Conservation (phyloP, 306 rosid genomes). For the Trichosanthes cucumerina region DNA sequence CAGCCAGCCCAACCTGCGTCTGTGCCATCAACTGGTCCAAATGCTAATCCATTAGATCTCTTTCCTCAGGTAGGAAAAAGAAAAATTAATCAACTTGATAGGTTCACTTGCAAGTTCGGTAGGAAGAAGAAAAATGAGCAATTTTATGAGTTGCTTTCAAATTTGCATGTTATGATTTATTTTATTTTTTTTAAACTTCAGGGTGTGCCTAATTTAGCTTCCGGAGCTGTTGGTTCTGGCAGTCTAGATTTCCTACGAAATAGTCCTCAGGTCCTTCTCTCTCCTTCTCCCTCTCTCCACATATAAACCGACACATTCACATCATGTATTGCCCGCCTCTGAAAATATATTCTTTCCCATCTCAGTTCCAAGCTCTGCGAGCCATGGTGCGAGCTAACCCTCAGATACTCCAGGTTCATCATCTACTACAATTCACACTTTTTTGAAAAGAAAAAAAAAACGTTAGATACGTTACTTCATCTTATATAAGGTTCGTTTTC, state of each 20-base stretch:
- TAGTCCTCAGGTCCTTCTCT: slow-evolving; percentile 60
- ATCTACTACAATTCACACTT: background rate
- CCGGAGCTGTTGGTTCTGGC: slow-evolving; percentile 71
- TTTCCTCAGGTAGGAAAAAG: slow-evolving; percentile 65
- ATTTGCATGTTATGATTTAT: background rate
- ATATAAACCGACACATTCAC: background rate
- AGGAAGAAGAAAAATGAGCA: background rate
- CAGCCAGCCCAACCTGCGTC: slow-evolving; percentile 57
- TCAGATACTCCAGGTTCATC: slow-evolving; percentile 82
- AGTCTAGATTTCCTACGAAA: slow-evolving; percentile 77
- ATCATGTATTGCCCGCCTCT: background rate
- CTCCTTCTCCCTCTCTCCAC: background rate
- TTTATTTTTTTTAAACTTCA: slow-evolving; percentile 1
- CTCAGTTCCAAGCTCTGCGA: slow-evolving; percentile 81
- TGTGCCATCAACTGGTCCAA: slow-evolving; percentile 61
- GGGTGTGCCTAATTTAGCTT: slow-evolving; percentile 70
- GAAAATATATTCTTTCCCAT: slow-evolving; percentile 6
- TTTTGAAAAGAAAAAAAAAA: background rate
- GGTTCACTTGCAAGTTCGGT: slow-evolving; percentile 19
- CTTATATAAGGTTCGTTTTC: background rate
- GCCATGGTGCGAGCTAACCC: slow-evolving; percentile 95
- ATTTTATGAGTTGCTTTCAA: background rate
- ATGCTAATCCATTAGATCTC: slow-evolving; percentile 85
- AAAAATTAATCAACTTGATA: background rate
- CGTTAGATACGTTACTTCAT: background rate